A percentile compares a stretch with the other conserved stretches of the same genome.
These are phyloP conservation scores for Arthrocladium fulminans DNA, from an alignment of 2,329 filamentous ascomycete genomes.

Conservation along the genomic window DNA sequence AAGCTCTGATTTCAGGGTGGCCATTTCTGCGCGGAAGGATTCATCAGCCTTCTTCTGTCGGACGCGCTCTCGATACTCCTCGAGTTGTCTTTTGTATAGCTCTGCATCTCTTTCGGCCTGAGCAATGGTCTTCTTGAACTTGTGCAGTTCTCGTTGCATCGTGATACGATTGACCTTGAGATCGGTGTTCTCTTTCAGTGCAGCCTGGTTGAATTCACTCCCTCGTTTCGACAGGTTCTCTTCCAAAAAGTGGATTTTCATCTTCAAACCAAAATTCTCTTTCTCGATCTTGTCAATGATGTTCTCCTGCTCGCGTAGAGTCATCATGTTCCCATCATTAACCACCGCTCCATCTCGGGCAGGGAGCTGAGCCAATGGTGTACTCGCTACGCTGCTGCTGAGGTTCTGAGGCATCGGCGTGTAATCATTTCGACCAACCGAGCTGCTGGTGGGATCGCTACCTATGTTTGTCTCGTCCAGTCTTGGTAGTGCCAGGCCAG, in stretches of 20 bases:
- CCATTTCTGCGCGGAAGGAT: conserved; percentile 55
- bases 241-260: conserved; percentile 95
- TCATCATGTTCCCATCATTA: conserved; percentile 81
- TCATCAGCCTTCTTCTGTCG: conserved; percentile 68
- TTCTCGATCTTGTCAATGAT: conserved; percentile 92
- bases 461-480: conserved; percentile 63
- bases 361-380: conserved; percentile 64
- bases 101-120: conserved; percentile 81
- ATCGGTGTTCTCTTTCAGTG: conserved; percentile 89
- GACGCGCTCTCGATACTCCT: conserved; percentile 72
- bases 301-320: conserved; percentile 87
- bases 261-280: conserved; percentile 92
- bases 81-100: conserved; percentile 68
- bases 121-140: conserved; percentile 74
- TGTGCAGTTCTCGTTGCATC: conserved; percentile 76
- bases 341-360: conserved; percentile 59
- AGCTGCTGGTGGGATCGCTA: conserved; percentile 54
- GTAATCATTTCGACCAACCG: conserved; percentile 52
- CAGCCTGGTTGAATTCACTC: conserved; percentile 78
- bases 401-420: conserved; percentile 69
- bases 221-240: conserved; percentile 80
- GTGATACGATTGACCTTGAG: conserved; percentile 88
- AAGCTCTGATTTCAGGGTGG: conserved; percentile 41
- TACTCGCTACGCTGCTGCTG: conserved; percentile 76
- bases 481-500: conserved; percentile 53